A percentile compares a stretch with the other conserved stretches of the same genome.
Conservation (phyloP, 306 rosid species). For the Rosa chinensis region DNA sequence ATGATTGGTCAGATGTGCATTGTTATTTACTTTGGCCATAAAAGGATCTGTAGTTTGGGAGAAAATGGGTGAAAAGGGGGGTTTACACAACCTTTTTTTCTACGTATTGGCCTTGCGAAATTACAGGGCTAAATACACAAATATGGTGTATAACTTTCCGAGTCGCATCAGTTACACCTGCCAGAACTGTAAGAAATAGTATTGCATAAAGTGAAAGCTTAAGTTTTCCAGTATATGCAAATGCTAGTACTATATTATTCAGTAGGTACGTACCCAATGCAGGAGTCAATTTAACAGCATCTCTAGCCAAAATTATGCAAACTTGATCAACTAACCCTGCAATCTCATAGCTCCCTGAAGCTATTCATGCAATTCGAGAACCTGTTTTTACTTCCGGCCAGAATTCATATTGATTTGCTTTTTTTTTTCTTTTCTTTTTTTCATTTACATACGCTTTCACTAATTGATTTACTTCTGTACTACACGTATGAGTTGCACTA, state of each 20-base stretch:
- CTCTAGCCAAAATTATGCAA: constrained; percentile 99
- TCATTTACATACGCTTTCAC: constrained; percentile 30
- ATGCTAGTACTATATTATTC: constrained; percentile 35
- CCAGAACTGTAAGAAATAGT: constrained; percentile 67
- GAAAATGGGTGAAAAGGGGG: no score
- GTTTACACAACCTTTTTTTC: no score
- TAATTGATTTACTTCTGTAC: constrained; percentile 27
- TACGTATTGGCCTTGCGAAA: no score
- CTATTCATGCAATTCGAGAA: background rate
- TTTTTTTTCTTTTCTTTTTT: no score
- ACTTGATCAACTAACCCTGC: constrained; percentile 87
- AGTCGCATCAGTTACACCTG: constrained; percentile 80
- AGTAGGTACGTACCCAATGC: constrained; percentile 86
- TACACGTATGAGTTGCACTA: constrained; percentile 91
- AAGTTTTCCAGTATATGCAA: constrained; percentile 9
- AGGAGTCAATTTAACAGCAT: constrained; percentile 85
- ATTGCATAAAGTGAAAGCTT: constrained; percentile 4
- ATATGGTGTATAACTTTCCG: no score
- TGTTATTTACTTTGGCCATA: no score
- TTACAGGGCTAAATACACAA: no score
- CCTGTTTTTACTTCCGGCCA: background rate
- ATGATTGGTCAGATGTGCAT: no score
- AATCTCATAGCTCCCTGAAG: constrained; percentile 32
- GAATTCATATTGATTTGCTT: background rate
- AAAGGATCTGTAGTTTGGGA: no score